Conservation (phyloP, 257 asterid species). For the Petrea volubilis region DNA sequence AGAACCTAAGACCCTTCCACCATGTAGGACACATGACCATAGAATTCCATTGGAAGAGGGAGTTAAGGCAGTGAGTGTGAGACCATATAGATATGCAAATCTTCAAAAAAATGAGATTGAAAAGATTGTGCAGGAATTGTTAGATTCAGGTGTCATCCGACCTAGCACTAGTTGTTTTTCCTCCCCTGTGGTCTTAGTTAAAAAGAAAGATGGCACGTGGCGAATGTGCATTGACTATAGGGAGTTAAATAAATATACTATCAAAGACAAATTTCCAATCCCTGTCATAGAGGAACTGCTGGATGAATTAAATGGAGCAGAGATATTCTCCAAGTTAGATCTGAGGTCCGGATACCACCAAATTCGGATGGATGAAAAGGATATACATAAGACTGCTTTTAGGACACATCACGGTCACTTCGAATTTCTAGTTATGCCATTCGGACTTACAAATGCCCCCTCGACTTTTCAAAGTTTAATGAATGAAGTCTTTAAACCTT, state of each 20-base stretch:
- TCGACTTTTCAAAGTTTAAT: background rate
- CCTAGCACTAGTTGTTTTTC: background rate
- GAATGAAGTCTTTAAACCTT: background rate
- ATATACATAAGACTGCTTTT: background rate
- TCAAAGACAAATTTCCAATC: slow-evolving; percentile 1
- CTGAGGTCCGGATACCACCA: background rate
- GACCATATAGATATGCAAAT: background rate
- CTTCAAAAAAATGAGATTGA: slow-evolving; percentile 7
- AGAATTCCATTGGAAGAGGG: background rate
- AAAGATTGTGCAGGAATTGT: background rate
- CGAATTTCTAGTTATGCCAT: slow-evolving; percentile 4
- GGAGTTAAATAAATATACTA: background rate
- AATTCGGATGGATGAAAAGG: background rate
- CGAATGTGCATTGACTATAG: background rate
- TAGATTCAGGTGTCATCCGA: background rate
- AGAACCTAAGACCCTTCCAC: background rate
- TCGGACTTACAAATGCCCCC: background rate
- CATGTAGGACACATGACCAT: background rate
- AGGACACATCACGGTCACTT: background rate
- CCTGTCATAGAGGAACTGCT: too few species aligned
- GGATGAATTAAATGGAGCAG: background rate
- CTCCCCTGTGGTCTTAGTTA: background rate
- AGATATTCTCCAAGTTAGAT: background rate
- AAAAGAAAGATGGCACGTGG: background rate
- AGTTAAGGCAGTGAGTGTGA: background rate